Conservation (phyloP, 768 basidiomycete species). For the Termitomyces sp. region DNA sequence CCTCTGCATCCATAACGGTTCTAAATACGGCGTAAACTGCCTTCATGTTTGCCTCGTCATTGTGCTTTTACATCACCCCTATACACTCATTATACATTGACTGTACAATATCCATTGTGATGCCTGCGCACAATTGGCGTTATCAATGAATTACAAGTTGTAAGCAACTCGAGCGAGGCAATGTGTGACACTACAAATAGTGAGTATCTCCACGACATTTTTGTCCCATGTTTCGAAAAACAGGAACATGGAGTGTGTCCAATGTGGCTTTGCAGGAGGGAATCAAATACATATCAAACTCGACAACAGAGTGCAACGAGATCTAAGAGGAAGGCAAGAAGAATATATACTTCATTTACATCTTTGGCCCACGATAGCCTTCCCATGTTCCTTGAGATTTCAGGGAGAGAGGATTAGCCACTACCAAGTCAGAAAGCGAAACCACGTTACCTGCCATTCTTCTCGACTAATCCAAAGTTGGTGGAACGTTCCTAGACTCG, state of each 20-base stretch:
- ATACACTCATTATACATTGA: constrained; percentile 17
- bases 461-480: constrained; percentile 94
- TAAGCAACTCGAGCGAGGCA: neutral
- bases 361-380: constrained; percentile 75
- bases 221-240: neutral
- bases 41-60: constrained; percentile 12
- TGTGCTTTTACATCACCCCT: constrained; percentile 15
- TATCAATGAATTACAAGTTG: neutral
- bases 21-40: constrained; percentile 7
- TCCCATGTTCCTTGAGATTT: constrained; percentile 66
- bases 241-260: neutral
- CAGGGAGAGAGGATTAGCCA: neutral
- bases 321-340: neutral
- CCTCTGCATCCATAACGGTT: constrained; percentile 11
- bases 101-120: constrained; percentile 1
- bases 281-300: neutral
- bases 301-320: neutral
- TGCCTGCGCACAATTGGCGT: neutral
- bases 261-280: neutral
- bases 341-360: constrained; percentile 54
- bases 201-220: neutral
- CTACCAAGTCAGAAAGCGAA: neutral
- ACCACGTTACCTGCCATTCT: constrained; percentile 74
- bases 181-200: no score
- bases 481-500: constrained; percentile 95